Conservation (phyloP, 208 protist species). For the Crithidia sp. region DNA sequence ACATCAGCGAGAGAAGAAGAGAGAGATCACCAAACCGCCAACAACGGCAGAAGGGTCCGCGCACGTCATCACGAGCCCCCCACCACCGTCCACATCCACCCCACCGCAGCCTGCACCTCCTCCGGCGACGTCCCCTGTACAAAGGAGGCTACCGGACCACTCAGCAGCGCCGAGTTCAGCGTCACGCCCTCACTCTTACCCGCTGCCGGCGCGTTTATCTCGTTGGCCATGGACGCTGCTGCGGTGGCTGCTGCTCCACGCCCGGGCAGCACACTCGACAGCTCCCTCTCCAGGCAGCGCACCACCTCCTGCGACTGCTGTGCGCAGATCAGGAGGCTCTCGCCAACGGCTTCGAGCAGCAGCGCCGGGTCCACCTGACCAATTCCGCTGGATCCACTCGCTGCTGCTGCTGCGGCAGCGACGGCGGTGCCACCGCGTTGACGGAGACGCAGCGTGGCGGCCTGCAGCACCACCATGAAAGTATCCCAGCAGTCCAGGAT, state of each 20-base stretch:
- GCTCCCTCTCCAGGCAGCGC: conserved; percentile 23
- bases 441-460: conserved; percentile 28
- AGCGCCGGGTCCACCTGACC: neutral
- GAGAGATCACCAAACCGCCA: too few relatives aligned
- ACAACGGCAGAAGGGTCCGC: too few relatives aligned
- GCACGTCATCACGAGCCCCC: neutral
- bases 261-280: conserved; percentile 9
- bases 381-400: neutral
- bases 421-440: conserved; percentile 19
- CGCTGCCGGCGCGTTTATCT: neutral
- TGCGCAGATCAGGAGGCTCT: conserved; percentile 12
- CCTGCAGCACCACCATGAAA: conserved; percentile 27
- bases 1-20: neutral
- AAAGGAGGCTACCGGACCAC: conserved; percentile 24
- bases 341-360: conserved; percentile 23
- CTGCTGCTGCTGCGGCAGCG: neutral
- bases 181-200: neutral
- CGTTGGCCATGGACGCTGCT: neutral
- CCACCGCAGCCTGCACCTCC: conserved; percentile 23
- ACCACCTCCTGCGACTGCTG: conserved; percentile 28
- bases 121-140: conserved; percentile 12
- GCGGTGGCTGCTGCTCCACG: neutral
- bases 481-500: conserved; percentile 19
- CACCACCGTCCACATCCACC: conserved; percentile 25
- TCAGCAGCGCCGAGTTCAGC: conserved; percentile 13